Conservation (phyloP, 345 rosid genomes). For the Heritiera fomes region DNA sequence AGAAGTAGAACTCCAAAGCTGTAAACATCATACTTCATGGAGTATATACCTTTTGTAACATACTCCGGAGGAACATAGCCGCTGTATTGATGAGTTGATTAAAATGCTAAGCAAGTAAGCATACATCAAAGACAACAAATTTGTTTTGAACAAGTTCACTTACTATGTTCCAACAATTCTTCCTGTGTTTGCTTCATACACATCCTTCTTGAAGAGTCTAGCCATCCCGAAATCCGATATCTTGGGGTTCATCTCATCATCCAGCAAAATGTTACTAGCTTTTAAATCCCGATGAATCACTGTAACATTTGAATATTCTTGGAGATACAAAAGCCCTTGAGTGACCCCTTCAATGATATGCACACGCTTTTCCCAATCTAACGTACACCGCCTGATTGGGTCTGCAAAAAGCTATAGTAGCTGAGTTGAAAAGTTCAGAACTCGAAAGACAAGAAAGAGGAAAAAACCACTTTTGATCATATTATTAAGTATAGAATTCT, state of each 20-base stretch:
- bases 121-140: not conserved
- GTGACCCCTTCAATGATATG: constrained; percentile 17
- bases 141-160: not conserved
- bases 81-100: constrained; percentile 20
- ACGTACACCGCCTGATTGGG: not conserved
- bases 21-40: constrained; percentile 48
- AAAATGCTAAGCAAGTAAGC: constrained; percentile 2
- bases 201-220: not conserved
- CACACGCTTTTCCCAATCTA: constrained; percentile 15
- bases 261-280: constrained; percentile 10
- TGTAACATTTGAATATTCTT: constrained; percentile 28
- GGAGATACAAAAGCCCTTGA: constrained; percentile 39
- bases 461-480: not conserved
- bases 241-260: constrained; percentile 7
- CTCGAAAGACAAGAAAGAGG: not conserved
- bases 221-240: constrained; percentile 21
- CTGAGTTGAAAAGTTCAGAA: not conserved
- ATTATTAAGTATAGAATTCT: not conserved
- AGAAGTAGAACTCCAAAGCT: constrained; percentile 54
- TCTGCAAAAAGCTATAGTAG: not conserved
- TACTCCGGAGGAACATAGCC: constrained; percentile 57
- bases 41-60: constrained; percentile 43
- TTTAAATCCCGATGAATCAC: constrained; percentile 26
- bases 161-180: constrained; percentile 20
- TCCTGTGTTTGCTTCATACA: not conserved